Evolutionary conservation across 257 asterid species (phyloP), one percentile per base, ranked within the genome.

Genomic region (Craterostigma plantagineum): DNA sequence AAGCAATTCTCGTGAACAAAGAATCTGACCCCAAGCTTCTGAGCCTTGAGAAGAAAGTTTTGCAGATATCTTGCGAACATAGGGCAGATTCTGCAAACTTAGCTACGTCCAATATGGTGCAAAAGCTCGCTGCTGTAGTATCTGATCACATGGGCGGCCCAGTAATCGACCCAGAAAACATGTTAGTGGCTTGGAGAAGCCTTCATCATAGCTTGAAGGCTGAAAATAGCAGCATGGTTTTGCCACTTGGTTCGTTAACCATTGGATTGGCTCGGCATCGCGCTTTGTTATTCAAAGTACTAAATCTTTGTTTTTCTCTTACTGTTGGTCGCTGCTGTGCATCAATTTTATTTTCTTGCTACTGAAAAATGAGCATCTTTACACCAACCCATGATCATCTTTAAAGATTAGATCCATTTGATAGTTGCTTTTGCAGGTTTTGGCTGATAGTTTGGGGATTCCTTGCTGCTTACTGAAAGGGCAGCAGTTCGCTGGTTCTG

Each of bases 121-220:
- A 61, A 55, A 74, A 69, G 58, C 92, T 87, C 61, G 85, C 95
- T 53, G 45, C 52, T 41, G 52, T 82, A 56, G 95, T 87, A 44
- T 79, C 95, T 23, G 76, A 79, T 49, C 76, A 74, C 62, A 87
- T 87, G 98, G 98, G 97, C 27, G 98, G 98, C 18, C 86, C 95
- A 8, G 98, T 79, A 56, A 72, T 51, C 43, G 93, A 87, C 58
- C 98, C 91, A 1, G 93, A 79, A 45, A 63, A 69, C 57, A 71
- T 87, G 76, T 64, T 65, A 64, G 56, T 70, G 33, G 74, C 91
- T 37, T 87, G 95, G 93, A 79, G 79, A 72, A 68, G 58, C 58
- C 75, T 73, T 50, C 64, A 80, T 63, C 57, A 45, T 49, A 58
- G 53, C 45, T 58, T 82, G 56, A 82, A 70, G 67, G 73, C 71